Percentiles rank a stretch among this genome's conserved stretches.
Evolutionary conservation across 1,284 basidiomycete genomes (phyloP).

Genomic region (Trichosporon ovoides): DNA sequence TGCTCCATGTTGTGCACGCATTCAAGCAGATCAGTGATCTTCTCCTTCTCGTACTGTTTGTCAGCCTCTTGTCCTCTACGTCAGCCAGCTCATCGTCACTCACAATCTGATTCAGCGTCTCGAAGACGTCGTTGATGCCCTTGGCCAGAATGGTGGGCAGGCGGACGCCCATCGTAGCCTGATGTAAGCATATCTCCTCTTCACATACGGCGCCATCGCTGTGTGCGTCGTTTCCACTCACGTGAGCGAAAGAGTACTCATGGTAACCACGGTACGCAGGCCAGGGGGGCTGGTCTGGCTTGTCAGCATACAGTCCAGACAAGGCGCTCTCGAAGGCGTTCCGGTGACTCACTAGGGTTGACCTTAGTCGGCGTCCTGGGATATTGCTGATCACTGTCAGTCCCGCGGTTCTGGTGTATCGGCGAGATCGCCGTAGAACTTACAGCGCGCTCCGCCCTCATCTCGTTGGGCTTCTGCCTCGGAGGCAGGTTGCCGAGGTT

Average conservation of each 20-base stretch:
- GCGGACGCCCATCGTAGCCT: slow-evolving; percentile 84
- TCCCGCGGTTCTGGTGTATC: background rate
- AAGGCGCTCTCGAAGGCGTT: slow-evolving; percentile 6
- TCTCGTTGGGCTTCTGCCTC: slow-evolving; percentile 41
- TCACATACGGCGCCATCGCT: background rate
- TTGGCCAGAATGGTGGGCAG: slow-evolving; percentile 94
- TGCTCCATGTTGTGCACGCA: slow-evolving; percentile 83
- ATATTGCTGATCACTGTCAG: background rate
- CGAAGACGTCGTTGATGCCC: slow-evolving; percentile 86
- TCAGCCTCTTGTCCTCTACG: background rate
- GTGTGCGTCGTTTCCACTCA: slow-evolving; percentile 24
- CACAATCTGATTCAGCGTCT: slow-evolving; percentile 70
- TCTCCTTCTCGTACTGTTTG: slow-evolving; percentile 69
- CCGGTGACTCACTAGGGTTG: slow-evolving; percentile 43
- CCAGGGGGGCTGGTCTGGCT: slow-evolving; percentile 86
- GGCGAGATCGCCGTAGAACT: slow-evolving; percentile 18
- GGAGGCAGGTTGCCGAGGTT: slow-evolving; percentile 48
- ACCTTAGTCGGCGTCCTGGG: slow-evolving; percentile 53
- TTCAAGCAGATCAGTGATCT: slow-evolving; percentile 73
- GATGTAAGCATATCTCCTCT: slow-evolving; percentile 10
- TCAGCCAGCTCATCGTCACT: background rate
- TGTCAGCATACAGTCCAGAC: background rate
- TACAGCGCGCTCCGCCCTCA: slow-evolving; percentile 39
- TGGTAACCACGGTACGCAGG: slow-evolving; percentile 92
- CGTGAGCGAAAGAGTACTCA: slow-evolving; percentile 88